Evolutionary conservation across 371 early-diverging fungal genomes (phyloP), one percentile per base, ranked within the genome.

Genomic region (Capillidium rhysosporum): DNA sequence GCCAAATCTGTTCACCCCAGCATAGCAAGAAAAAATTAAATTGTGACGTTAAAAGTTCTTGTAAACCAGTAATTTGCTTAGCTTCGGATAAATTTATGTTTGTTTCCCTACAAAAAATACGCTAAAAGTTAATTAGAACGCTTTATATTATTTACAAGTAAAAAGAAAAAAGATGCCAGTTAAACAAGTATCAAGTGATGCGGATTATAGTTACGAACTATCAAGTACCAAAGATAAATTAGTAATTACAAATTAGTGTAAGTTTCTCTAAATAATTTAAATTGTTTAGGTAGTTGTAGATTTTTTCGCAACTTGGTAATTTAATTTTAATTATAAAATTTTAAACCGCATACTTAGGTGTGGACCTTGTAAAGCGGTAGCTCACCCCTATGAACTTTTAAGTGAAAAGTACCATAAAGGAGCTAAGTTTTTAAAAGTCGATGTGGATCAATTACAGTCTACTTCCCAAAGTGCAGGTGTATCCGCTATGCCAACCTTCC

Each of bases 231-330:
- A 34, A 12, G 34, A 34, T 34, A 34, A 34, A 34, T 12, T 34
- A 12, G 34, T 43, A 43, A 43, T 8, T n/a, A 43, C 5, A 7
- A 4, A 23, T 23, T 43, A 20, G 7, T 16, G 4, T 43, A 20
- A 7, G n/a, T 9, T 9, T 5, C 5, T 43, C 23, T 20, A 20
- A 23, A 4, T 8, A 20, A 8, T 20, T 20, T 23, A n/a, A 5
- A 43, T 26, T 26, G 9, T 26, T 28, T 34, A 56, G 56, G 48
- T 56, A 8, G 56, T 56, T 20, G 56, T 56, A 20, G 56, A 56
- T 46, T 56, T 56, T 29, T 56, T 56, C 40, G 56, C 56, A 3
- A 47, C 48, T 39, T 56, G 56, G 56, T 56, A 56, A 56, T 8
- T 24, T 21, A 28, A 28, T 25, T 44, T 0, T 10, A 34, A n/a